Conservation (phyloP, 2,329 filamentous ascomycete genomes). For the Alternaria arbusti region DNA sequence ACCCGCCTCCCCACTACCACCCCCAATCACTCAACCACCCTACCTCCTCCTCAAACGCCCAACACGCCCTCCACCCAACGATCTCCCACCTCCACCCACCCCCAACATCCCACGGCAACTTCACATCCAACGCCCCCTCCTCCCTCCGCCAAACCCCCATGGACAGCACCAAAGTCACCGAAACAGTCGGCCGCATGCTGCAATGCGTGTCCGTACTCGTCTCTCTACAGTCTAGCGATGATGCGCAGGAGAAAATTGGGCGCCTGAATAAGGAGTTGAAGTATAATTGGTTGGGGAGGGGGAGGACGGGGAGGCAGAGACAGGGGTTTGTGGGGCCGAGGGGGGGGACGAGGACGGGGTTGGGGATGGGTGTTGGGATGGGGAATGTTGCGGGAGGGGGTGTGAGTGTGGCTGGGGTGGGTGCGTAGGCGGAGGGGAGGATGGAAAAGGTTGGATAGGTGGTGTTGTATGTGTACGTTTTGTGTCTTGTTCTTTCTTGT, state of each 20-base stretch:
- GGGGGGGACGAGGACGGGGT: constrained; percentile 53
- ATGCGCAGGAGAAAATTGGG: constrained; percentile 78
- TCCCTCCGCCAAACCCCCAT: constrained; percentile 42
- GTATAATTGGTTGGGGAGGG: constrained; percentile 94
- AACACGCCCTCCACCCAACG: background rate
- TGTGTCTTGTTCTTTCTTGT: background rate
- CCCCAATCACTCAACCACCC: background rate
- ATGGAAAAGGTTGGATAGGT: background rate
- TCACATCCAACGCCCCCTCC: constrained; percentile 20
- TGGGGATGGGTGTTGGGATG: background rate
- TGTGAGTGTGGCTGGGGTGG: background rate
- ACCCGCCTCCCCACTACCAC: background rate
- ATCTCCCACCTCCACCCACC: constrained; percentile 14
- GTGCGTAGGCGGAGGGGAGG: background rate
- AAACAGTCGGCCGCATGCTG: constrained; percentile 93
- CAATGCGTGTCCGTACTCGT: constrained; percentile 94
- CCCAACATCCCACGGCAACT: constrained; percentile 17
- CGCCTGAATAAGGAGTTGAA: constrained; percentile 87
- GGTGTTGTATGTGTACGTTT: background rate
- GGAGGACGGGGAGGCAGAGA: constrained; percentile 85
- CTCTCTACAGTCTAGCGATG: constrained; percentile 74
- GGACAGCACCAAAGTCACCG: constrained; percentile 78
- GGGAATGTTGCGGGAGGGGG: background rate
- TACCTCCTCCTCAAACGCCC: background rate
- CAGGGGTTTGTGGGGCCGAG: constrained; percentile 79